These are phyloP conservation scores for Coemansia sp. DNA, from an alignment of 192 early-diverging fungal species.

Conservation along the genomic window DNA sequence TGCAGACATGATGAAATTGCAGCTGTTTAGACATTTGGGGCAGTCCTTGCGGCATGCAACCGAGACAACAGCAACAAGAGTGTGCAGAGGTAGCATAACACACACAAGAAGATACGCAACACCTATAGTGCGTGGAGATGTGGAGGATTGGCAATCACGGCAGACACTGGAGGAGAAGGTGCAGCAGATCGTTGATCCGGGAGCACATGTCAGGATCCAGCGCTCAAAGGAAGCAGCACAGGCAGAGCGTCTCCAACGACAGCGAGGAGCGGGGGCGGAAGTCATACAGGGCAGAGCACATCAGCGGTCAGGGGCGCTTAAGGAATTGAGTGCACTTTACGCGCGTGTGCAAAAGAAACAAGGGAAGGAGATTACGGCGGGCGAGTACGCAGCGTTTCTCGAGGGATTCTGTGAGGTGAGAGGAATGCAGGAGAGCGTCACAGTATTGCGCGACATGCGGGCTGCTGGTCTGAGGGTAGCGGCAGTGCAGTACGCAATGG, in stretches of 20 bases:
- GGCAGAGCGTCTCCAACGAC: neutral
- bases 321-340: slow-evolving; percentile 19
- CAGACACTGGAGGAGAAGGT: slow-evolving; percentile 14
- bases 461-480: neutral
- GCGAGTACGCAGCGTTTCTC: slow-evolving; percentile 27
- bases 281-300: neutral
- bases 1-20: neutral
- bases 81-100: neutral
- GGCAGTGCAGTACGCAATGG: slow-evolving; percentile 27
- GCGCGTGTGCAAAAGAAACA: neutral
- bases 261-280: slow-evolving; percentile 1
- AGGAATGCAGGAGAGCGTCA: slow-evolving; percentile 6
- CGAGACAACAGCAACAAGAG: neutral
- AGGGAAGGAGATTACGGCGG: neutral
- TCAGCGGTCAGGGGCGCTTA: neutral
- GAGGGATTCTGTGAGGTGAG: slow-evolving; percentile 25
- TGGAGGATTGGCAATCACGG: neutral
- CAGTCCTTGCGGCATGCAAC: neutral
- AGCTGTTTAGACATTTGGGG: neutral
- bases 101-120: slow-evolving; percentile 6
- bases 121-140: slow-evolving; percentile 3
- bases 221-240: slow-evolving; percentile 19
- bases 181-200: slow-evolving; percentile 32
- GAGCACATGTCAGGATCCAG: slow-evolving; percentile 24
- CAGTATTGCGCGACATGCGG: slow-evolving; percentile 37